These are phyloP conservation scores for Toxicodendron radicans DNA, from an alignment of 345 rosid genomes.

Conservation along the genomic window DNA sequence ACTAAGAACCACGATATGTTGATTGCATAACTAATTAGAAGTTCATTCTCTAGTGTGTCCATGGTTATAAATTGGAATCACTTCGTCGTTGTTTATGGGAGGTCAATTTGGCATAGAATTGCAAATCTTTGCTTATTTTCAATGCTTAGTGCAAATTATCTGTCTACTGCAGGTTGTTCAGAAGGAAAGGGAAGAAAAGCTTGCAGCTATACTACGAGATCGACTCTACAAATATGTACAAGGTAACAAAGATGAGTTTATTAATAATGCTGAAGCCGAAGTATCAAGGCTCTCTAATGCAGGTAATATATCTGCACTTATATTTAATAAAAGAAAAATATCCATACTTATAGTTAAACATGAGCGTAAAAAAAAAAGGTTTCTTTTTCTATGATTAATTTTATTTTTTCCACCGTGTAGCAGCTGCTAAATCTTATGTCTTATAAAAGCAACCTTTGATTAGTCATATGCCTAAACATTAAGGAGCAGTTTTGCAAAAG, in stretches of 20 bases:
- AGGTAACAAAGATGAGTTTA: conserved; percentile 73
- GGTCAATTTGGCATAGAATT: neutral
- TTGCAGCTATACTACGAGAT: conserved; percentile 65
- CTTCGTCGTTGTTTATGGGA: neutral
- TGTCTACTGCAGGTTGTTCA: conserved; percentile 68
- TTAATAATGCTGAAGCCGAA: conserved; percentile 73
- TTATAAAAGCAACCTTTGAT: no score
- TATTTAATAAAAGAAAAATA: no score
- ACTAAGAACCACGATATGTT: neutral
- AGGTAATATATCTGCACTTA: conserved; percentile 41
- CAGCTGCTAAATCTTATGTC: neutral
- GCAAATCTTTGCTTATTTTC: neutral
- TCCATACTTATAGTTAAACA: neutral
- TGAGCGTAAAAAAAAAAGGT: neutral
- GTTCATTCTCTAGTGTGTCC: no score
- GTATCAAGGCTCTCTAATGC: conserved; percentile 84
- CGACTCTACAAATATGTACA: conserved; percentile 75
- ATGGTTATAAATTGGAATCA: no score
- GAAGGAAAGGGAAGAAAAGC: conserved; percentile 96
- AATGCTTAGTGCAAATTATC: neutral
- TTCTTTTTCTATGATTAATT: neutral
- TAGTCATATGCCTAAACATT: neutral
- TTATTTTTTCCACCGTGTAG: neutral
- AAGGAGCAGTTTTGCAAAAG: neutral
- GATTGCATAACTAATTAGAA: no score